phyloP scores from a whole-genome alignment of 2,329 filamentous ascomycete genomes.

The Beauveria pseudobassiana region DNA sequence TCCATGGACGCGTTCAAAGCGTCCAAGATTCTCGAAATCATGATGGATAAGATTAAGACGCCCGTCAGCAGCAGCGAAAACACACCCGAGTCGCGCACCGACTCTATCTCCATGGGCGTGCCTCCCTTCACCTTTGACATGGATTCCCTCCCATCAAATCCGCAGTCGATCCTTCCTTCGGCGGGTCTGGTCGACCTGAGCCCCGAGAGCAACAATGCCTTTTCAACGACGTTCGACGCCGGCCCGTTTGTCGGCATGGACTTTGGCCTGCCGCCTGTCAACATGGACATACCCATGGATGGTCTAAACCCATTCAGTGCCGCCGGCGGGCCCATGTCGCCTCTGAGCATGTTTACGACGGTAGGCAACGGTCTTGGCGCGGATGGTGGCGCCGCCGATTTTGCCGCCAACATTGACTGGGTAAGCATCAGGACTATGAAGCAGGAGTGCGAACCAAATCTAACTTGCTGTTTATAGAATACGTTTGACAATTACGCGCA shows the following conservation, averaged over 20 bases:
- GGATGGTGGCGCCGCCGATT: conserved; percentile 27
- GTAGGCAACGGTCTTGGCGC: conserved; percentile 23
- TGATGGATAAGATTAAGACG: conserved; percentile 66
- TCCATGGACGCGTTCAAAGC: conserved; percentile 92
- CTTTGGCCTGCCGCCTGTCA: conserved; percentile 27
- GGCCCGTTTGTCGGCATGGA: conserved; percentile 38
- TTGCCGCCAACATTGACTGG: conserved; percentile 51
- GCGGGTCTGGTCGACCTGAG: conserved; percentile 20
- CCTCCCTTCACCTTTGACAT: conserved; percentile 33
- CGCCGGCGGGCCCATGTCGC: conserved; percentile 28
- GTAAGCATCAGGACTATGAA: conserved; percentile 29
- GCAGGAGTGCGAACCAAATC: neutral
- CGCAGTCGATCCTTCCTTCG: conserved; percentile 19
- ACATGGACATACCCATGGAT: conserved; percentile 25
- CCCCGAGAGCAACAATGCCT: conserved; percentile 17
- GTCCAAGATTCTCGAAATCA: conserved; percentile 68
- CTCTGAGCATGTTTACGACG: conserved; percentile 46
- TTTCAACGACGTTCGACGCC: conserved; percentile 29
- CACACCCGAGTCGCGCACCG: conserved; percentile 12
- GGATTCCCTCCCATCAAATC: conserved; percentile 19
- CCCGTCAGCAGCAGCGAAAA: conserved; percentile 11
- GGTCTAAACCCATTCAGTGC: conserved; percentile 17
- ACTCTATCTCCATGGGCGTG: conserved; percentile 15
- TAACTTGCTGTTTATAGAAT: conserved; percentile 32
- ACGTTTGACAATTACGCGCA: conserved; percentile 52